phyloP scores from a whole-genome alignment of 2,329 filamentous ascomycete genomes.

The Shiraia sp. region DNA sequence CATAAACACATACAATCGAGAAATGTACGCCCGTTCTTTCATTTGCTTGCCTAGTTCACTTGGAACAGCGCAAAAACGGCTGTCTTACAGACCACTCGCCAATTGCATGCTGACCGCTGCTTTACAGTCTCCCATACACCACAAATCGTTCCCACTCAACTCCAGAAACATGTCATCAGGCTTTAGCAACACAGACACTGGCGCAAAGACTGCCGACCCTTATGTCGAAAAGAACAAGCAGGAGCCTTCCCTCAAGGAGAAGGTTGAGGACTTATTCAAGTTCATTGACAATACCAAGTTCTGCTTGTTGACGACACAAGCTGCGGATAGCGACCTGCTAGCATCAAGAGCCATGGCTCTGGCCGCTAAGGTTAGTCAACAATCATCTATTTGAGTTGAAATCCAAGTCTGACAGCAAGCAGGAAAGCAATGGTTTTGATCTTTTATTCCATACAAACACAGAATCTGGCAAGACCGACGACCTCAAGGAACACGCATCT shows the following conservation, averaged over 20 bases:
- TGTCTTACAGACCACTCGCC: constrained; percentile 10
- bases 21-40: constrained; percentile 17
- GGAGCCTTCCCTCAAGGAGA: constrained; percentile 71
- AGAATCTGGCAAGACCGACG: constrained; percentile 84
- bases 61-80: constrained; percentile 7
- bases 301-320: constrained; percentile 84
- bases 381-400: background rate
- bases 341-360: constrained; percentile 86
- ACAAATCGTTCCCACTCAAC: constrained; percentile 12
- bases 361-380: constrained; percentile 67
- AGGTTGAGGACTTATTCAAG: constrained; percentile 71
- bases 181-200: constrained; percentile 47
- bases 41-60: constrained; percentile 5
- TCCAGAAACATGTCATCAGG: constrained; percentile 34
- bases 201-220: constrained; percentile 64
- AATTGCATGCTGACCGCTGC: constrained; percentile 23
- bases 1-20: constrained; percentile 1
- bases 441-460: constrained; percentile 92
- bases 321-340: constrained; percentile 65
- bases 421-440: constrained; percentile 80
- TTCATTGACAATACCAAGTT: constrained; percentile 79
- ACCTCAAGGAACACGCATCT: constrained; percentile 71
- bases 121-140: constrained; percentile 17
- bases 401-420: constrained; percentile 4
- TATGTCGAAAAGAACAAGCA: constrained; percentile 79